Base-by-base conservation (phyloP, 1,139 yeast species). In the Lodderomyces oxycetoniae region DNA sequence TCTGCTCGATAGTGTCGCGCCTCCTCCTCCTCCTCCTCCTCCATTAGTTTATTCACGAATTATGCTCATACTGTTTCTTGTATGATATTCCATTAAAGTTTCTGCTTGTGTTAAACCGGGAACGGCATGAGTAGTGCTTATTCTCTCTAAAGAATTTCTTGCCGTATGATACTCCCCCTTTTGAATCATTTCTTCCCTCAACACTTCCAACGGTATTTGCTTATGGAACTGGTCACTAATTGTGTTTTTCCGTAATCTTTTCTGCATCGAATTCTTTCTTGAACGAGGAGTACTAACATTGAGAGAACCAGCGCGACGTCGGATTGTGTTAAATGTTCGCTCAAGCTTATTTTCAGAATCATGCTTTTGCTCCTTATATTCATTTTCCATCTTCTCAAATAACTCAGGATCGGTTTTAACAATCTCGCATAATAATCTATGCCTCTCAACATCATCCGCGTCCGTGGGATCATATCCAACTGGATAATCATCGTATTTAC, bases 381-480 rank as follows among this genome's bases (percentile, higher is more conserved):
- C 56, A 29, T 51, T 38, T 41, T 64, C 69, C 38, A 64, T 48
- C 38, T 59, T 55, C 7, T 61, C 62, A 34, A 65, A 51, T 10
- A 61, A 47, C 20, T 56, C 57, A 2, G 71, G 69, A 35, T 63
- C 64, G 6, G 50, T 50, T 11, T 59, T 56, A 29, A 61, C 60
- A 17, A 67, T 52, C 30, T 60, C 57, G 14, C 52, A 56, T 33
- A 67, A 50, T 15, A 68, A 46, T 46, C 74, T 48, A 54, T 67
- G 62, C 52, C 60, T 54, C 46, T 67, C 67, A 37, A 70, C 56
- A 57, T 69, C 69, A 47, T 61, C 64, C 14, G 54, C 44, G 52
- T 72, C 64, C n/a, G 83, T 77, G 22, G 83, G 83, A 52, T 77
- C 83, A 48, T 68, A 77, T 13, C 75, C 76, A 17, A 52, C 56